Conservation (phyloP, 306 rosid genomes). For the Malus asiatica region DNA sequence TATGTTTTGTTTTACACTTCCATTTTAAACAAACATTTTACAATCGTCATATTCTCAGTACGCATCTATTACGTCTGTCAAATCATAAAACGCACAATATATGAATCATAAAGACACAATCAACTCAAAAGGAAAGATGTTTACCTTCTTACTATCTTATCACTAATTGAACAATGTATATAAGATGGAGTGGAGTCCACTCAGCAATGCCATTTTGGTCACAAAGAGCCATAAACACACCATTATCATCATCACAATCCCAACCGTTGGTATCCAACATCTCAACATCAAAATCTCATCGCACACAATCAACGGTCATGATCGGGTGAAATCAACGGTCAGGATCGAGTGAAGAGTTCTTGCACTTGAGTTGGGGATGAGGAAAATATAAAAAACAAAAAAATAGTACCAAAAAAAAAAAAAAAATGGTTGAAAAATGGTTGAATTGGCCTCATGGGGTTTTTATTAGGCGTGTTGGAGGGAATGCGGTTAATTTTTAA, state of each 20-base stretch:
- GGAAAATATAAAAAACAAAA: background rate
- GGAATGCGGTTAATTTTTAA: constrained; percentile 54
- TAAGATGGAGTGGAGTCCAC: background rate
- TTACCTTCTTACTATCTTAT: background rate
- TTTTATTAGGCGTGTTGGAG: constrained; percentile 31
- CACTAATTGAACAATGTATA: background rate
- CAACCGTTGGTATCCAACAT: background rate
- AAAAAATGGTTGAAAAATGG: background rate
- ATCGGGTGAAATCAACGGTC: background rate
- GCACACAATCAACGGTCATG: background rate
- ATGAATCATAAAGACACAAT: background rate
- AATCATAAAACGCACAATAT: fast-evolving
- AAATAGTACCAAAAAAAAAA: background rate
- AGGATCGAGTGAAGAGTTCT: constrained; percentile 4
- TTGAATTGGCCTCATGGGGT: background rate
- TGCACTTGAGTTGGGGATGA: background rate
- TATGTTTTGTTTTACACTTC: background rate
- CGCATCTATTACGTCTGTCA: background rate
- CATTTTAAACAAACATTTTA: background rate
- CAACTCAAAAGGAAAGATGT: background rate
- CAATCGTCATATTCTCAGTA: background rate
- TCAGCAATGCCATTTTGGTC: background rate
- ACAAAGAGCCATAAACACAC: background rate
- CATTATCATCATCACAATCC: background rate
- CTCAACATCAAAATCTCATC: background rate